These are phyloP conservation scores for Starmerella bombi DNA, from an alignment of 805 yeast species.

Conservation along the genomic window DNA sequence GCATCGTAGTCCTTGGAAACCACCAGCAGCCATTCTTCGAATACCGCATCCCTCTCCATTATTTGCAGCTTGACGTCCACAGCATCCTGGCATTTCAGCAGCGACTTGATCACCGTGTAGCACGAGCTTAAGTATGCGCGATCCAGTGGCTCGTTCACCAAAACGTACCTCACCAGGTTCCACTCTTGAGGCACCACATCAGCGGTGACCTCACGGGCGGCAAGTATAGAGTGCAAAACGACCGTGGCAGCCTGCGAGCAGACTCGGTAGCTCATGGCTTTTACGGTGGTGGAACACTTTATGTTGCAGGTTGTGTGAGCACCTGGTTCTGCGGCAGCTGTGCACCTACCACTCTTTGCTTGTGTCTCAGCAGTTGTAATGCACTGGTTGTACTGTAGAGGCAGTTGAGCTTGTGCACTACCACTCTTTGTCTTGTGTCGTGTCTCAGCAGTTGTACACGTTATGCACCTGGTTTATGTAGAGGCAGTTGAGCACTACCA, in stretches of 20 bases:
- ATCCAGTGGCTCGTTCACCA: background rate
- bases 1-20: background rate
- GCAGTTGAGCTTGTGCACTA: too few species aligned
- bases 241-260: background rate
- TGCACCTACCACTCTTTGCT: too few species aligned
- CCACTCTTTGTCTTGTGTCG: too few species aligned
- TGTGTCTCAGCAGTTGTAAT: too few species aligned
- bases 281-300: background rate
- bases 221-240: background rate
- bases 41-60: background rate
- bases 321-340: too few species aligned
- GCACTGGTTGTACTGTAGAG: too few species aligned
- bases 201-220: background rate
- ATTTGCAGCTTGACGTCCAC: background rate
- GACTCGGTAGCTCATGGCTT: background rate
- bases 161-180: background rate
- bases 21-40: conserved; percentile 2
- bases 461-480: too few species aligned
- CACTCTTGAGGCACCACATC: background rate
- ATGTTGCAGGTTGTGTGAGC: too few species aligned
- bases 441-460: too few species aligned
- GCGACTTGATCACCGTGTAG: conserved; percentile 1
- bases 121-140: background rate
- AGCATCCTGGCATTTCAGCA: background rate
- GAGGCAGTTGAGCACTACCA: too few species aligned